These are phyloP conservation scores for Fusarium sp. DNA, from an alignment of 2,329 filamentous ascomycete species.

Conservation along the genomic window DNA sequence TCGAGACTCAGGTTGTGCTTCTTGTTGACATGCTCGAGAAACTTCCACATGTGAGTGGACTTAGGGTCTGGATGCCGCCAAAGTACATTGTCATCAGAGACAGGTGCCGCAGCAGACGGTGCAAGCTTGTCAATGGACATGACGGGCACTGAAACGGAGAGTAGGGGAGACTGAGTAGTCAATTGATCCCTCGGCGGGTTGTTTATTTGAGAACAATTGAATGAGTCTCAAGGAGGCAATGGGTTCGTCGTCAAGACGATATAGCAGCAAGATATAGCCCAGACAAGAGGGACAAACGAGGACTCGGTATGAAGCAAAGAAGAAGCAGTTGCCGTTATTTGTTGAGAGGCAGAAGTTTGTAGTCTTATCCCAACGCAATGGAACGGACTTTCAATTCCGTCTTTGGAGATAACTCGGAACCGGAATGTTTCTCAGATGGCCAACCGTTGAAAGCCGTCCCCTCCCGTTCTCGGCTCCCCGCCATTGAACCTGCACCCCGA, in stretches of 20 bases:
- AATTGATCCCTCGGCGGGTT: conserved; percentile 10
- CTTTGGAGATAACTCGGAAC: conserved; percentile 32
- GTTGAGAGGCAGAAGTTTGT: conserved; percentile 23
- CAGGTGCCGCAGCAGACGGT: conserved; percentile 36
- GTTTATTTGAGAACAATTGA: conserved; percentile 20
- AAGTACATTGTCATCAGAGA: conserved; percentile 62
- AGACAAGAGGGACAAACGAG: background rate
- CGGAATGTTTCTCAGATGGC: conserved; percentile 21
- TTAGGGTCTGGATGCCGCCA: conserved; percentile 79
- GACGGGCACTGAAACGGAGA: conserved; percentile 40
- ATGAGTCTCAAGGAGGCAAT: conserved; percentile 16
- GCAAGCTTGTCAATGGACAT: conserved; percentile 45
- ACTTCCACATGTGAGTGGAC: conserved; percentile 78
- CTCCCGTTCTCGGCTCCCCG: conserved; percentile 44
- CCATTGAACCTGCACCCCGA: conserved; percentile 31
- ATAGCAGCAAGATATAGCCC: background rate
- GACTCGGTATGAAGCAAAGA: conserved; percentile 8
- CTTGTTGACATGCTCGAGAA: conserved; percentile 76
- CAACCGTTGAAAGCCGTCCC: conserved; percentile 47
- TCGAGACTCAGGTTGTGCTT: conserved; percentile 73
- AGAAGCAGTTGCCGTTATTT: conserved; percentile 3
- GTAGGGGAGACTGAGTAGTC: conserved; percentile 1
- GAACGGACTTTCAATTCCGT: conserved; percentile 35
- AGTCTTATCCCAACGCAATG: conserved; percentile 18
- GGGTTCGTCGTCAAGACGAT: conserved; percentile 4